phyloP scores from a whole-genome alignment of 2,329 filamentous ascomycete species.

The Didymella lethalis region DNA sequence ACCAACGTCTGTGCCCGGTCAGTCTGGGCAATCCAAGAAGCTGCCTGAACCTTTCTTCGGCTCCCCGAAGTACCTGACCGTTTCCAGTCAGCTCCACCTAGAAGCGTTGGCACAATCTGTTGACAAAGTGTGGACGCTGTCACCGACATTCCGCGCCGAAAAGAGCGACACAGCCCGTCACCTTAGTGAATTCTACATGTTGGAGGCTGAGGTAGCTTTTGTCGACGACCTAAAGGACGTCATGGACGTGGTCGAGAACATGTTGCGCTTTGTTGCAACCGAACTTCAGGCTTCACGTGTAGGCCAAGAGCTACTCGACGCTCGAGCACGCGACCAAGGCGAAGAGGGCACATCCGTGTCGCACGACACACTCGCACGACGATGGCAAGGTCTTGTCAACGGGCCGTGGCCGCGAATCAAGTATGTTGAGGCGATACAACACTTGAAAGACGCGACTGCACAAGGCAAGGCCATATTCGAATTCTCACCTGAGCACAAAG shows the following conservation, averaged over 20 bases:
- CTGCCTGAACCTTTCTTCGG: slow-evolving; percentile 73
- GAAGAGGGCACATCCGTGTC: slow-evolving; percentile 51
- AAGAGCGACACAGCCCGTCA: slow-evolving; percentile 89
- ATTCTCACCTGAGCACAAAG: slow-evolving; percentile 73
- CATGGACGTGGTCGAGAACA: slow-evolving; percentile 80
- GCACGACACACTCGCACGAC: slow-evolving; percentile 63
- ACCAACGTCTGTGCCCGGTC: slow-evolving; percentile 24
- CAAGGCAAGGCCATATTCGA: slow-evolving; percentile 65
- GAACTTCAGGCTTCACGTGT: slow-evolving; percentile 60
- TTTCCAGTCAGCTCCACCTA: slow-evolving; percentile 92
- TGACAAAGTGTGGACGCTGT: slow-evolving; percentile 91
- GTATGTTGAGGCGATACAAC: slow-evolving; percentile 78
- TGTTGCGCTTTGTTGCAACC: slow-evolving; percentile 69
- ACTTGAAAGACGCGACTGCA: slow-evolving; percentile 67
- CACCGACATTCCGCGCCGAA: slow-evolving; percentile 88
- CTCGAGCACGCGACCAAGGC: slow-evolving; percentile 46
- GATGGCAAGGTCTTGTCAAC: slow-evolving; percentile 75
- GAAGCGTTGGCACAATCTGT: slow-evolving; percentile 90
- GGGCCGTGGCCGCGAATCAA: slow-evolving; percentile 86
- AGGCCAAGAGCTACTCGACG: slow-evolving; percentile 63
- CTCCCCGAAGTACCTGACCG: slow-evolving; percentile 89
- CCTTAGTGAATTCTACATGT: slow-evolving; percentile 98
- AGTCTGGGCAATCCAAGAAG: slow-evolving; percentile 36
- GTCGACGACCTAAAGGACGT: slow-evolving; percentile 72
- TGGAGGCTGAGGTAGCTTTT: slow-evolving; percentile 90